Conservation (phyloP, 805 yeast species). For the Starmera caribaea region DNA sequence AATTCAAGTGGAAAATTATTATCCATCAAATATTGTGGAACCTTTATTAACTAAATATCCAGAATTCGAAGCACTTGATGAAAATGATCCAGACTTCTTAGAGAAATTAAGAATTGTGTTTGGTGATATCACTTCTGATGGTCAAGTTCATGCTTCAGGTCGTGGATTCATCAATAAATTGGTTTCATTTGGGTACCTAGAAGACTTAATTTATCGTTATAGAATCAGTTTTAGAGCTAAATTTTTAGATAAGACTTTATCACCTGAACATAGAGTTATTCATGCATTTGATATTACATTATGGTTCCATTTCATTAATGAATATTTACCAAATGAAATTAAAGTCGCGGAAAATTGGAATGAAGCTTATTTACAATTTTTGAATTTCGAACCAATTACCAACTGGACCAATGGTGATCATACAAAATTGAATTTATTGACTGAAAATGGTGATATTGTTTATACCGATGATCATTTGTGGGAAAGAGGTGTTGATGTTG, state of each 20-base stretch:
- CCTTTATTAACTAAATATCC: conserved; percentile 18
- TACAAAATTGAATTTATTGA: conserved; percentile 19
- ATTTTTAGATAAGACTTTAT: conserved; percentile 13
- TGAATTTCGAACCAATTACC: conserved; percentile 16
- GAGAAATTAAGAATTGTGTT: conserved; percentile 17
- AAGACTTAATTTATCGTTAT: conserved; percentile 20
- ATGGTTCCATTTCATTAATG: conserved; percentile 24
- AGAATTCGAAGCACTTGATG: conserved; percentile 2
- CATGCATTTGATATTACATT: conserved; percentile 26
- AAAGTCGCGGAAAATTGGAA: conserved; percentile 16
- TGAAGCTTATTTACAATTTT: conserved; percentile 21
- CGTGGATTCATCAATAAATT: conserved; percentile 26
- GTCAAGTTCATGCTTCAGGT: conserved; percentile 28
- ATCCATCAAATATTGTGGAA: conserved; percentile 20
- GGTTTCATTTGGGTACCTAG: conserved; percentile 18
- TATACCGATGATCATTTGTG: conserved; percentile 23
- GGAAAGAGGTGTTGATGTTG: conserved; percentile 28
- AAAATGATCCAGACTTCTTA: conserved; percentile 10
- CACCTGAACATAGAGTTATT: conserved; percentile 22
- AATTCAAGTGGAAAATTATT: conserved; percentile 26
- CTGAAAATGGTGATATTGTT: conserved; percentile 20
- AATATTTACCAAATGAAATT: conserved; percentile 19
- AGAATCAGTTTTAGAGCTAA: conserved; percentile 21
- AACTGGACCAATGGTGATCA: conserved; percentile 22
- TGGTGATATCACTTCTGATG: conserved; percentile 28